Evolutionary conservation across 2,329 filamentous ascomycete genomes (phyloP).

Genomic region (Xylaria sp.): DNA sequence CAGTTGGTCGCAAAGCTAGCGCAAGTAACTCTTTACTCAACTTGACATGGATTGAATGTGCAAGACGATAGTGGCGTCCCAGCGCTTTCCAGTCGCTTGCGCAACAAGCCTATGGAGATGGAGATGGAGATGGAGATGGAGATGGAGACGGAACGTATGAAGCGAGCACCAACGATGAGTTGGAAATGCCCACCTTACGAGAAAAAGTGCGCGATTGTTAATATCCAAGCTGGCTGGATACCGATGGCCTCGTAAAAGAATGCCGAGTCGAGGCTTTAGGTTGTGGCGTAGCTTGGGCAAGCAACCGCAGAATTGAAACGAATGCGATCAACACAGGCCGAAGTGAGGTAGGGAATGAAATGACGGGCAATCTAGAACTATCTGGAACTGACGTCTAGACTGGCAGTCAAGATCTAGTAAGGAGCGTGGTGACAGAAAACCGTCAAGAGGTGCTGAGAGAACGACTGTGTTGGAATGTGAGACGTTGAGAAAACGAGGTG

Average conservation of each 20-base stretch:
- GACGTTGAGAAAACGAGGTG: slow-evolving; percentile 33
- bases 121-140: neutral
- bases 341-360: slow-evolving; percentile 44
- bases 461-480: slow-evolving; percentile 40
- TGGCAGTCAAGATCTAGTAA: slow-evolving; percentile 39
- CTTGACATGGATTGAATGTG: slow-evolving; percentile 3
- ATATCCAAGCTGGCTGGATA: slow-evolving; percentile 36
- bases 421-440: slow-evolving; percentile 47
- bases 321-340: slow-evolving; percentile 50
- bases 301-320: slow-evolving; percentile 37
- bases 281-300: slow-evolving; percentile 29
- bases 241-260: slow-evolving; percentile 36
- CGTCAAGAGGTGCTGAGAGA: slow-evolving; percentile 36
- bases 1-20: neutral
- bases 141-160: neutral
- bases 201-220: slow-evolving; percentile 23
- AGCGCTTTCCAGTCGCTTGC: slow-evolving; percentile 20
- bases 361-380: slow-evolving; percentile 42
- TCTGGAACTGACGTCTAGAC: slow-evolving; percentile 2
- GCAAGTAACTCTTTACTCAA: neutral
- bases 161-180: slow-evolving; percentile 14
- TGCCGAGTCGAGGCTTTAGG: slow-evolving; percentile 39
- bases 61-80: slow-evolving; percentile 8
- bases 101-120: slow-evolving; percentile 9
- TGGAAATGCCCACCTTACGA: slow-evolving; percentile 16